phyloP scores from a whole-genome alignment of 2,329 filamentous ascomycete species.

The Curvularia sp. region DNA sequence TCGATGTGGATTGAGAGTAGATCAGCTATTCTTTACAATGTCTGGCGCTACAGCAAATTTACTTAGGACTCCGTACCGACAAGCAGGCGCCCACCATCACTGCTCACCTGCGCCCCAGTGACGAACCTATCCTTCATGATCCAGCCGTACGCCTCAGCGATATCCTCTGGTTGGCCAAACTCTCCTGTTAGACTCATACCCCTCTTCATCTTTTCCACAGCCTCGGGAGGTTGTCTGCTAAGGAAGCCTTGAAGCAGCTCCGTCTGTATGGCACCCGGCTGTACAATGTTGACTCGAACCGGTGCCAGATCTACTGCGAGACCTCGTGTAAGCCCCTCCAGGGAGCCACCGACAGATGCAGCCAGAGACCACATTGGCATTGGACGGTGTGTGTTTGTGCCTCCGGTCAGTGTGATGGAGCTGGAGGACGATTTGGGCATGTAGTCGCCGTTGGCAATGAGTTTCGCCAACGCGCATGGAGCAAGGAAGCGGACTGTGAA shows the following conservation, averaged over 20 bases:
- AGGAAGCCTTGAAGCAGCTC: conserved; percentile 47
- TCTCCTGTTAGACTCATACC: conserved; percentile 31
- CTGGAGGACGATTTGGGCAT: conserved; percentile 38
- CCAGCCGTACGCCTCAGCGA: conserved; percentile 56
- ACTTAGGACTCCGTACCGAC: conserved; percentile 2
- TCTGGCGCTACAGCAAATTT: background rate
- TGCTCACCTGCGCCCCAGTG: conserved; percentile 46
- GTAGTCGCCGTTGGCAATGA: conserved; percentile 45
- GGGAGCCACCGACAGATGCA: conserved; percentile 32
- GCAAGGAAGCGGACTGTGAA: conserved; percentile 49
- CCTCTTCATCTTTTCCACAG: conserved; percentile 23
- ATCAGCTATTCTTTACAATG: background rate
- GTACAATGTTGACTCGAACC: conserved; percentile 54
- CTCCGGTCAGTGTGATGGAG: conserved; percentile 54
- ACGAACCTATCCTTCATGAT: conserved; percentile 55
- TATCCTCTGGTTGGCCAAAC: conserved; percentile 45
- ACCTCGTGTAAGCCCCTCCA: conserved; percentile 48
- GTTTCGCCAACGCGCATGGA: conserved; percentile 52
- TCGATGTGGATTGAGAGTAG: background rate
- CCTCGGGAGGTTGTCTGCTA: conserved; percentile 24
- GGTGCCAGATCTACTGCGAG: conserved; percentile 55
- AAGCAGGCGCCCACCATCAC: conserved; percentile 50
- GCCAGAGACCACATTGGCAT: conserved; percentile 43
- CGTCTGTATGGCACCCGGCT: conserved; percentile 53
- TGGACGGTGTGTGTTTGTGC: conserved; percentile 48